phyloP scores from a whole-genome alignment of 495 filamentous ascomycete species.

The Xylaria cubensis region DNA sequence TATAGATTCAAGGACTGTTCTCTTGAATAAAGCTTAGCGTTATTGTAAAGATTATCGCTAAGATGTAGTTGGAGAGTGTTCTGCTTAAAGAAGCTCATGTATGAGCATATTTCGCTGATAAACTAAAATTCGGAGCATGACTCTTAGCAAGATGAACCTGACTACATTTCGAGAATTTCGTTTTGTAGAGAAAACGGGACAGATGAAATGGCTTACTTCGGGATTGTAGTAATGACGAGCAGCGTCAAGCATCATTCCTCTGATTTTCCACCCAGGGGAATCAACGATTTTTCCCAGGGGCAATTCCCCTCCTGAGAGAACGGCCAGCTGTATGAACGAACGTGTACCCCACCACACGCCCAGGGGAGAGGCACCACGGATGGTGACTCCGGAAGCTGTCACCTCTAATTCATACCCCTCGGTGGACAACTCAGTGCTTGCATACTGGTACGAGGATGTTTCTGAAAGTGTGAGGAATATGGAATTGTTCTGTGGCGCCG shows the following conservation, averaged over 20 bases:
- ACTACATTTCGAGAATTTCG: neutral
- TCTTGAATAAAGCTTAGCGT: constrained; percentile 44
- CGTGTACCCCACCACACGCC: constrained; percentile 62
- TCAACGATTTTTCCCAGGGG: constrained; percentile 49
- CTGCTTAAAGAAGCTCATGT: constrained; percentile 62
- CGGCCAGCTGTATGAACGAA: constrained; percentile 54
- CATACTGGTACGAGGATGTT: constrained; percentile 48
- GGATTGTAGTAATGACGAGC: constrained; percentile 59
- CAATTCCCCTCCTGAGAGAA: constrained; percentile 43
- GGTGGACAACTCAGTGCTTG: constrained; percentile 47
- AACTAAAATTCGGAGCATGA: constrained; percentile 40
- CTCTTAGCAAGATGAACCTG: neutral
- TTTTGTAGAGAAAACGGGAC: neutral
- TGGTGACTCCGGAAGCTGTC: constrained; percentile 44
- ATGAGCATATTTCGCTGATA: constrained; percentile 58
- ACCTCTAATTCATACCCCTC: constrained; percentile 57
- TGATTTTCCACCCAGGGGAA: constrained; percentile 55
- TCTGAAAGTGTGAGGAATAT: constrained; percentile 56
- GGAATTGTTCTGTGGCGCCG: constrained; percentile 33
- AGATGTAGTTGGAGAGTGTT: constrained; percentile 61
- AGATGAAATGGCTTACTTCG: constrained; percentile 31
- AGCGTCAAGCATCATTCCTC: constrained; percentile 58
- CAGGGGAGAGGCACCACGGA: constrained; percentile 57
- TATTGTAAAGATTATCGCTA: constrained; percentile 58
- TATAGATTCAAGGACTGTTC: constrained; percentile 50